These are phyloP conservation scores for Aspergillus saccharolyticus DNA, from an alignment of 495 filamentous ascomycete genomes.

Conservation along the genomic window DNA sequence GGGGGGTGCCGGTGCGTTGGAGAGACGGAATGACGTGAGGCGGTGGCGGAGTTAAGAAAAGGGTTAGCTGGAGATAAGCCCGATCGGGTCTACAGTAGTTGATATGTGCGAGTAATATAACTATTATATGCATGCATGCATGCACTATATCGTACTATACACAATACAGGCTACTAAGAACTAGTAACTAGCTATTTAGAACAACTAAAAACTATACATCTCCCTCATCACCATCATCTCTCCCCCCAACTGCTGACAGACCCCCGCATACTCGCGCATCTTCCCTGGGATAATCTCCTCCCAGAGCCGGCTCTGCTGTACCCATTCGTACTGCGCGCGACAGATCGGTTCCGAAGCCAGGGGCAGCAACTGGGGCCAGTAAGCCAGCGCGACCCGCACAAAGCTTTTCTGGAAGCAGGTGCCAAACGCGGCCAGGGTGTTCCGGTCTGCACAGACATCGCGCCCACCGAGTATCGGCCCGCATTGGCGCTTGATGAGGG, in stretches of 20 bases:
- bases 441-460: slow-evolving; percentile 36
- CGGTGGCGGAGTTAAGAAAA: background rate
- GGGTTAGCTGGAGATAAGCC: slow-evolving; percentile 5
- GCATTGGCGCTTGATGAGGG: slow-evolving; percentile 36
- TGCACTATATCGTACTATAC: background rate
- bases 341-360: slow-evolving; percentile 39
- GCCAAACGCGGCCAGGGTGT: slow-evolving; percentile 37
- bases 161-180: no score
- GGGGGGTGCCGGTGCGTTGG: no score
- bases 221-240: slow-evolving; percentile 10
- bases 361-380: slow-evolving; percentile 32
- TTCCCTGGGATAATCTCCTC: slow-evolving; percentile 38
- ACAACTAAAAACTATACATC: slow-evolving; percentile 12
- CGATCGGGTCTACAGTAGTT: background rate
- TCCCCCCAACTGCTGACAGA: slow-evolving; percentile 28
- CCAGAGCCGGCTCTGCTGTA: slow-evolving; percentile 36
- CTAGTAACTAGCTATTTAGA: no score
- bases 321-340: slow-evolving; percentile 31
- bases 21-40: slow-evolving; percentile 3
- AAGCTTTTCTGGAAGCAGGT: slow-evolving; percentile 42
- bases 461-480: slow-evolving; percentile 29
- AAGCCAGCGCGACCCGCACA: slow-evolving; percentile 30
- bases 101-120: background rate
- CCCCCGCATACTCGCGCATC: slow-evolving; percentile 40
- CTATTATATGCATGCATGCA: background rate